Conservation (phyloP, 202 grass and related monocot species). For the Bolboschoenoplectus hybrid region DNA sequence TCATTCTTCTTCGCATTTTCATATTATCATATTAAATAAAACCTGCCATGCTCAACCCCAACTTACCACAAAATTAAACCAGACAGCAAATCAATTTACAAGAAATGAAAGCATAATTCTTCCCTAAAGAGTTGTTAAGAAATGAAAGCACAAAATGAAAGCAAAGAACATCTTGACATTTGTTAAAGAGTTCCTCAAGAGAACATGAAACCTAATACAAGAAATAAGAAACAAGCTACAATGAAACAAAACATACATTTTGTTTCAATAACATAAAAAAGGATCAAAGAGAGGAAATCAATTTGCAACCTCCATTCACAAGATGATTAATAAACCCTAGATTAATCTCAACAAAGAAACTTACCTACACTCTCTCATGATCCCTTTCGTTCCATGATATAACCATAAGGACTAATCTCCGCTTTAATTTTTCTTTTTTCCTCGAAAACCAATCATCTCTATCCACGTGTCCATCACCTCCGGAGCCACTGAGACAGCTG, state of each 20-base stretch:
- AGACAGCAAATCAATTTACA: not conserved
- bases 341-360: not conserved
- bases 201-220: conserved; percentile 21
- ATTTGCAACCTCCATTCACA: not conserved
- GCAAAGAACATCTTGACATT: not conserved
- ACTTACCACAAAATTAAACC: not conserved
- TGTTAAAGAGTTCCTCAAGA: not conserved
- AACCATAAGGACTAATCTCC: not conserved
- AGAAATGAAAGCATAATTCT: too few relatives aligned
- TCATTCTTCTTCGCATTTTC: too few relatives aligned
- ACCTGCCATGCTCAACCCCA: not conserved
- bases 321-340: conserved; percentile 23
- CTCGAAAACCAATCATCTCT: not conserved
- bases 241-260: conserved; percentile 3
- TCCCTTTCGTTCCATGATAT: not conserved
- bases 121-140: too few relatives aligned
- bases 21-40: too few relatives aligned
- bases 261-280: conserved; percentile 17
- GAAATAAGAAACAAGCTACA: not conserved
- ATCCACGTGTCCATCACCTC: conserved; percentile 23
- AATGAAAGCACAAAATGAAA: not conserved
- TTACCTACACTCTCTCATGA: not conserved
- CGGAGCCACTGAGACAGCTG: conserved; percentile 71
- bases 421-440: not conserved
- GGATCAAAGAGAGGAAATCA: not conserved